Evolutionary conservation across 169 alveolate genomes (phyloP).

Genomic region (Eimeria acervulina): DNA sequence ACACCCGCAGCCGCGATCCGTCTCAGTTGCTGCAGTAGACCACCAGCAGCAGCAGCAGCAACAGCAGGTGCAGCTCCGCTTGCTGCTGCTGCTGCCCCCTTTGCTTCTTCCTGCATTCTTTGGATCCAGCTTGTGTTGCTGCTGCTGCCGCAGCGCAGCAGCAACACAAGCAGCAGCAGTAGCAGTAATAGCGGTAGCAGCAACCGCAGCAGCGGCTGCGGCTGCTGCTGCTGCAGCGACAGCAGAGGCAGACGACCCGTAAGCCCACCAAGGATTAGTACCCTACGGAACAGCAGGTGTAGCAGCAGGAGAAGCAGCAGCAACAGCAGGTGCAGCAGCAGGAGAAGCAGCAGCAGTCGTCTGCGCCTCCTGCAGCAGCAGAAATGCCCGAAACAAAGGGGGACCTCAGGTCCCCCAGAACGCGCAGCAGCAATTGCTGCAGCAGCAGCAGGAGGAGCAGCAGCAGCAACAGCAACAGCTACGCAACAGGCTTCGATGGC

Average conservation of each 20-base stretch:
- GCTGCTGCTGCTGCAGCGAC: not conserved
- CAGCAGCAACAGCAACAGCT: not conserved
- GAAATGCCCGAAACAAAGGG: not conserved
- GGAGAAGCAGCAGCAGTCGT: not conserved
- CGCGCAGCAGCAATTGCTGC: too few species aligned
- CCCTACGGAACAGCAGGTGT: not conserved
- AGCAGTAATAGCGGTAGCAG: not conserved
- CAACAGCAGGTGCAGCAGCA: not conserved
- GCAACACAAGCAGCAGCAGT: too few species aligned
- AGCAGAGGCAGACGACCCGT: not conserved
- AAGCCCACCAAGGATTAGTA: too few species aligned
- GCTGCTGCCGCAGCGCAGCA: too few species aligned
- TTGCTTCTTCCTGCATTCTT: too few species aligned
- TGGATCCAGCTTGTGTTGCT: too few species aligned
- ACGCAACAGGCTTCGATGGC: not conserved
- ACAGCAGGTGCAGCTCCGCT: not conserved
- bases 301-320: not conserved
- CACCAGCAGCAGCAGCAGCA: not conserved
- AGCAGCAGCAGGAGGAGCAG: too few species aligned
- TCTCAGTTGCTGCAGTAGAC: not conserved
- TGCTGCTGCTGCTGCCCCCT: too few species aligned
- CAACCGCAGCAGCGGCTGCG: constrained; percentile 13
- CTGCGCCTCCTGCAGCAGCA: not conserved
- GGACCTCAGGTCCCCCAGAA: not conserved
- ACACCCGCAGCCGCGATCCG: not conserved